Evolutionary conservation across 805 yeast species (phyloP).

Genomic region (Saturnispora zaruensis): DNA sequence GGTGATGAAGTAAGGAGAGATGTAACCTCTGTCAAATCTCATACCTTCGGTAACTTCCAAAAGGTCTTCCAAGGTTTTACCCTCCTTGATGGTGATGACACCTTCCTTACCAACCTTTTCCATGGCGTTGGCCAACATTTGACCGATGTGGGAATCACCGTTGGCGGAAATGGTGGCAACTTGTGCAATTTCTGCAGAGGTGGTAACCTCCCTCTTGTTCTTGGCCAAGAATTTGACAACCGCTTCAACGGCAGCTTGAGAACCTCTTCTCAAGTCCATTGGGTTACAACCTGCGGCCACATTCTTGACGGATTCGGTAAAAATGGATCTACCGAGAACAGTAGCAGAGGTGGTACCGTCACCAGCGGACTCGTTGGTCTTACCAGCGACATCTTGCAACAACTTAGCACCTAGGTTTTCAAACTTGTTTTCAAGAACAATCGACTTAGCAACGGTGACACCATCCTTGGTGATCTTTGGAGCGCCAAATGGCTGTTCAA

Average conservation of each 20-base stretch:
- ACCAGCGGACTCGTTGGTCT: conserved; percentile 96
- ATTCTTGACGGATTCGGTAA: conserved; percentile 89
- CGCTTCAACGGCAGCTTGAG: conserved; percentile 93
- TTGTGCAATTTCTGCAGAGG: conserved; percentile 92
- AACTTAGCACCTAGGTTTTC: conserved; percentile 96
- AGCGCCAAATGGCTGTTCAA: conserved; percentile 93
- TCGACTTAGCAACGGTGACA: conserved; percentile 89
- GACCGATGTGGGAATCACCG: conserved; percentile 90
- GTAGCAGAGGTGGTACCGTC: conserved; percentile 99
- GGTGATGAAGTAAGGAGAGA: conserved; percentile 93
- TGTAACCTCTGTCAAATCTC: conserved; percentile 96
- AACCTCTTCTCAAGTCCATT: conserved; percentile 94
- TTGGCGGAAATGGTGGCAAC: conserved; percentile 97
- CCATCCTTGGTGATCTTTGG: conserved; percentile 99
- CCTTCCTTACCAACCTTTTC: conserved; percentile 99
- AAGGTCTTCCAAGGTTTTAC: conserved; percentile 93
- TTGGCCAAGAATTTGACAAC: conserved; percentile 76
- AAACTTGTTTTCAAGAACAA: conserved; percentile 76
- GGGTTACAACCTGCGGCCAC: conserved; percentile 99
- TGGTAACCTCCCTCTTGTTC: conserved; percentile 88
- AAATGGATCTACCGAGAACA: conserved; percentile 88
- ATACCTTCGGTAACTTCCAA: conserved; percentile 97
- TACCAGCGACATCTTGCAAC: conserved; percentile 92
- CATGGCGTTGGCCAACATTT: conserved; percentile 88
- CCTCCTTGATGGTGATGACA: conserved; percentile 95